These are phyloP conservation scores for Globisporangium megalacanthum DNA, from an alignment of 352 stramenopile genomes.

Conservation along the genomic window DNA sequence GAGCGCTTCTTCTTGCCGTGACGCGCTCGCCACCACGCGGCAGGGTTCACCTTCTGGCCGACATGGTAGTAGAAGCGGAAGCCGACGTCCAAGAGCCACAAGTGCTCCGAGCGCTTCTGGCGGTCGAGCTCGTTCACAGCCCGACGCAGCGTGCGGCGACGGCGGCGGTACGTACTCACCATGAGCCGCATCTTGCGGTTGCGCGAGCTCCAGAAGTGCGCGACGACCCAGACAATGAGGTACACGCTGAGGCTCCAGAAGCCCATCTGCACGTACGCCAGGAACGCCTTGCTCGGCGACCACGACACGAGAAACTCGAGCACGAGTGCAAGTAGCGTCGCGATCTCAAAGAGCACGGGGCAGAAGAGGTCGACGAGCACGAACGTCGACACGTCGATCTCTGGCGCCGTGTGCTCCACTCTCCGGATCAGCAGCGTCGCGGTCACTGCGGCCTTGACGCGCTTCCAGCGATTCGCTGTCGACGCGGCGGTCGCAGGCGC, in stretches of 20 bases:
- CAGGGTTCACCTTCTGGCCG: slow-evolving; percentile 35
- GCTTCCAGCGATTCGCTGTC: slow-evolving; percentile 45
- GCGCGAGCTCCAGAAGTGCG: slow-evolving; percentile 76
- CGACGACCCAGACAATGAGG: slow-evolving; percentile 59
- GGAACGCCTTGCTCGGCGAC: slow-evolving; percentile 58
- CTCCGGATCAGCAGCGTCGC: slow-evolving; percentile 57
- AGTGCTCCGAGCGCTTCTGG: slow-evolving; percentile 57
- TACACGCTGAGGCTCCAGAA: slow-evolving; percentile 61
- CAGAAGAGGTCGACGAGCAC: slow-evolving; percentile 71
- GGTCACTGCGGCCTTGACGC: slow-evolving; percentile 40
- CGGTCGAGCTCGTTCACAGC: slow-evolving; percentile 42
- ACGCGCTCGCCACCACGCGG: slow-evolving; percentile 8
- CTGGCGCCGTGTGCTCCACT: slow-evolving; percentile 43
- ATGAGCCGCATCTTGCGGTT: slow-evolving; percentile 73
- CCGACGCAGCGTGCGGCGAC: slow-evolving; percentile 43
- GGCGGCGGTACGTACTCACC: slow-evolving; percentile 71
- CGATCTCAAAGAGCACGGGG: slow-evolving; percentile 62
- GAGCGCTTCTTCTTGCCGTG: neutral
- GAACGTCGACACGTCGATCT: slow-evolving; percentile 72
- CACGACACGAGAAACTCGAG: slow-evolving; percentile 45
- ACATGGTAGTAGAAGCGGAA: slow-evolving; percentile 71
- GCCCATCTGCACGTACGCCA: slow-evolving; percentile 63
- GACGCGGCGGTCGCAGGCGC: slow-evolving; percentile 12
- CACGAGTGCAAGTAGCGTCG: slow-evolving; percentile 43
- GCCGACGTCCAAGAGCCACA: slow-evolving; percentile 72